Evolutionary conservation across 371 early-diverging fungal species (phyloP).

Genomic region (Syncephalastrum sp.): DNA sequence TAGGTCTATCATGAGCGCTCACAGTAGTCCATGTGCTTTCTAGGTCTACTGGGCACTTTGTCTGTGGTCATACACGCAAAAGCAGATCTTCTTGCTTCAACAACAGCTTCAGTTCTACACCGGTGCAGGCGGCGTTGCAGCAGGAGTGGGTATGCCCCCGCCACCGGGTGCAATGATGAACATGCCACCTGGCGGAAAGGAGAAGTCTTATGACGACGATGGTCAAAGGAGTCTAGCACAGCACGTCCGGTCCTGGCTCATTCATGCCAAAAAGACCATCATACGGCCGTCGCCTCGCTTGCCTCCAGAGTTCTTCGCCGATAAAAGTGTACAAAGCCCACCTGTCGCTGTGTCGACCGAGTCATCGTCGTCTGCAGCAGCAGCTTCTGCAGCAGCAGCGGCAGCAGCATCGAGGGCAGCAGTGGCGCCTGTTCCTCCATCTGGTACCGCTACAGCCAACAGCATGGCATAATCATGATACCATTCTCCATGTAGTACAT

Average conservation of each 20-base stretch:
- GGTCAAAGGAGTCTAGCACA: constrained; percentile 29
- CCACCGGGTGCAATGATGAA: constrained; percentile 21
- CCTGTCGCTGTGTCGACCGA: too few species aligned
- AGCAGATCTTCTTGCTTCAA: constrained; percentile 11
- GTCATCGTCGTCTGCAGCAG: too few species aligned
- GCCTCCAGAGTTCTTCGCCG: too few species aligned
- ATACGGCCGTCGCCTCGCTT: too few species aligned
- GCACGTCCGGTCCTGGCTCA: not conserved
- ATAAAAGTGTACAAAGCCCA: too few species aligned
- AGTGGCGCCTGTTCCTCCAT: too few species aligned
- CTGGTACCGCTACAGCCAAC: too few species aligned
- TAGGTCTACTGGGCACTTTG: constrained; percentile 28
- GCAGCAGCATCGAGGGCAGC: too few species aligned
- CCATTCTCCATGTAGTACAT: too few species aligned
- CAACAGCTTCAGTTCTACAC: constrained; percentile 5
- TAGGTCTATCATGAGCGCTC: not conserved
- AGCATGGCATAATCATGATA: too few species aligned
- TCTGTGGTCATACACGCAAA: constrained; percentile 28
- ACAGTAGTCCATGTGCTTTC: not conserved
- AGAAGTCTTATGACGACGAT: constrained; percentile 5
- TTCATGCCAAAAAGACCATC: too few species aligned
- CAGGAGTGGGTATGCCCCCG: constrained; percentile 9
- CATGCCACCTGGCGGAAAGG: constrained; percentile 6
- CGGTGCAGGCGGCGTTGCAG: constrained; percentile 1
- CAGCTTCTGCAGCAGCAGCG: too few species aligned